phyloP scores from a whole-genome alignment of 768 basidiomycete genomes.

The Kwoniella sp. region DNA sequence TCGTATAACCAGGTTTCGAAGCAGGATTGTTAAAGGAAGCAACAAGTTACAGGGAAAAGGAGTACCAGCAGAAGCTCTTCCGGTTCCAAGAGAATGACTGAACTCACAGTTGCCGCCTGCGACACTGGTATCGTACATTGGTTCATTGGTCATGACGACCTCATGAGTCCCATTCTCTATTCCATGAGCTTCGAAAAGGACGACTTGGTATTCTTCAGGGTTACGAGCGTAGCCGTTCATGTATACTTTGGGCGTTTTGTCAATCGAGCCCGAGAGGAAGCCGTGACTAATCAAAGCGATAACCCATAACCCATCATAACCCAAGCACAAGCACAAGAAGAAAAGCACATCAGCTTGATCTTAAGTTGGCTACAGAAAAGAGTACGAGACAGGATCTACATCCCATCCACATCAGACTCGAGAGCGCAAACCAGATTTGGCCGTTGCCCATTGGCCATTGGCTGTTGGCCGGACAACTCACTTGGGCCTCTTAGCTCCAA shows the following conservation, averaged over 20 bases:
- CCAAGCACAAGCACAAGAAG: too few relatives aligned
- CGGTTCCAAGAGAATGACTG: neutral
- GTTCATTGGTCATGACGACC: slow-evolving; percentile 14
- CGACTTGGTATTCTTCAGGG: slow-evolving; percentile 9
- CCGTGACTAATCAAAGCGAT: slow-evolving; percentile 7
- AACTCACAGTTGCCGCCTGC: slow-evolving; percentile 12
- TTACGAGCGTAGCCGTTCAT: slow-evolving; percentile 7
- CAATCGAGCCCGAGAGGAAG: slow-evolving; percentile 9
- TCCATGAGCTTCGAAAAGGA: slow-evolving; percentile 4
- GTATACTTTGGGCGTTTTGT: slow-evolving; percentile 4
- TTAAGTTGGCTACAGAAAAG: too few relatives aligned
- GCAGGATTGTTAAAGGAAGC: too few relatives aligned
- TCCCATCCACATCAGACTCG: too few relatives aligned
- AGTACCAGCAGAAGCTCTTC: too few relatives aligned
- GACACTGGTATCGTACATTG: slow-evolving; percentile 6
- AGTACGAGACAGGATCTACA: too few relatives aligned
- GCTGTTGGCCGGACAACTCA: neutral
- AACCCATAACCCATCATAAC: too few relatives aligned
- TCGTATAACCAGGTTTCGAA: too few relatives aligned
- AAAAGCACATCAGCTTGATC: neutral
- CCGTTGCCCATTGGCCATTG: too few relatives aligned
- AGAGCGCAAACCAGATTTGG: too few relatives aligned
- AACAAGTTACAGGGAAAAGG: too few relatives aligned
- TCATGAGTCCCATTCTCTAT: slow-evolving; percentile 11
- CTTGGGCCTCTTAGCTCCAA: slow-evolving; percentile 9